Evolutionary conservation across 768 basidiomycete genomes (phyloP).

Genomic region (Pleurotus djamor): DNA sequence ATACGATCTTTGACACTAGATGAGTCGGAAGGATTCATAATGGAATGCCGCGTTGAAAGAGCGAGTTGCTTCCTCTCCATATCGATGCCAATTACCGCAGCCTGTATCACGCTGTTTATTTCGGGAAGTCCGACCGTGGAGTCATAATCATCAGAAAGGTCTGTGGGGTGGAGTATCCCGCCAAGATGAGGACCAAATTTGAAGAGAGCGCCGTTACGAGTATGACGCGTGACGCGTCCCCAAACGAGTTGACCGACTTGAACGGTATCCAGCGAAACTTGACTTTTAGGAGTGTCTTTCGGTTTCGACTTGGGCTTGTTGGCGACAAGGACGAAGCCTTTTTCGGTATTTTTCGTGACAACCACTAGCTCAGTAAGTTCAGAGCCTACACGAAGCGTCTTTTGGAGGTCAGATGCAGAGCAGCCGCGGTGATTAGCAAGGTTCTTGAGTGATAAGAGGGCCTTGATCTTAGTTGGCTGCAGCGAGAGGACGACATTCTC

Average conservation of each 20-base stretch:
- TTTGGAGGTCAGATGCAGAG: conserved; percentile 64
- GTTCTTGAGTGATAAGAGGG: conserved; percentile 84
- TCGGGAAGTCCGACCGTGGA: conserved; percentile 52
- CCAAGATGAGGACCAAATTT: conserved; percentile 72
- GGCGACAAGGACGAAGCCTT: conserved; percentile 83
- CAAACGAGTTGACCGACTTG: conserved; percentile 71
- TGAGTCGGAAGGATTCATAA: conserved; percentile 50
- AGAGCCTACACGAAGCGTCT: conserved; percentile 64
- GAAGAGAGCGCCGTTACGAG: conserved; percentile 69
- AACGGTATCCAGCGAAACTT: conserved; percentile 70
- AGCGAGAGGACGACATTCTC: conserved; percentile 79
- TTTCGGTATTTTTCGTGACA: conserved; percentile 85
- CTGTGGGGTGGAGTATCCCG: conserved; percentile 81
- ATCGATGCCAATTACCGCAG: conserved; percentile 70
- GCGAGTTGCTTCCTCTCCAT: conserved; percentile 61
- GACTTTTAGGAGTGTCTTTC: conserved; percentile 30
- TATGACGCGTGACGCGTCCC: conserved; percentile 78
- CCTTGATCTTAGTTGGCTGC: conserved; percentile 65
- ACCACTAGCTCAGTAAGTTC: conserved; percentile 77
- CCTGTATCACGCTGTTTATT: conserved; percentile 67
- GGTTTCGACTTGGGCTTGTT: conserved; percentile 60
- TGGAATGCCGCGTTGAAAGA: conserved; percentile 81
- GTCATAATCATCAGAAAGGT: conserved; percentile 79
- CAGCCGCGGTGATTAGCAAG: conserved; percentile 76
- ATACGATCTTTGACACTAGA: conserved; percentile 64